Percentiles rank a stretch among this genome's conserved stretches.
phyloP scores from a whole-genome alignment of 2,329 filamentous ascomycete species.

The Sporothrix mexicana region DNA sequence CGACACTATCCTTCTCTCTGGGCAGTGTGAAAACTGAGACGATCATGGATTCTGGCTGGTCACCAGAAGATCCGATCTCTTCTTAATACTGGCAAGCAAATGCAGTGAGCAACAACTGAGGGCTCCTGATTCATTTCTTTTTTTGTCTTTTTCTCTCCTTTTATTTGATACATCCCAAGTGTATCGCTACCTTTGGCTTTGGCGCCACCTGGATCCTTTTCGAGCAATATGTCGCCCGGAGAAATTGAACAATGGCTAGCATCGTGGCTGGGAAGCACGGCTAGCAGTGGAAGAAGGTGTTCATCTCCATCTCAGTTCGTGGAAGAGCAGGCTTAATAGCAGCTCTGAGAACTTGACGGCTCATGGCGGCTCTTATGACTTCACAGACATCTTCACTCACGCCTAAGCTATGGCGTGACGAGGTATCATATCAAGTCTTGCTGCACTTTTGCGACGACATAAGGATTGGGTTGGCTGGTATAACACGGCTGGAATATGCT shows the following conservation, averaged over 20 bases:
- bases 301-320: slow-evolving; percentile 6
- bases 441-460: slow-evolving; percentile 29
- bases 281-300: background rate
- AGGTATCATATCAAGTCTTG: background rate
- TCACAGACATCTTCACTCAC: background rate
- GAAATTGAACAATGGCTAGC: slow-evolving; percentile 11
- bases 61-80: slow-evolving; percentile 42
- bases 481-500: slow-evolving; percentile 10
- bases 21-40: slow-evolving; percentile 33
- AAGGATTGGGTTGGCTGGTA: slow-evolving; percentile 23
- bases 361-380: background rate
- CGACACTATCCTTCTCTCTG: slow-evolving; percentile 16
- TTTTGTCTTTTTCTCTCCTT: background rate
- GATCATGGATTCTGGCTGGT: slow-evolving; percentile 38
- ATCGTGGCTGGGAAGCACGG: slow-evolving; percentile 25
- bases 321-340: slow-evolving; percentile 34
- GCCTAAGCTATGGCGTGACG: slow-evolving; percentile 24
- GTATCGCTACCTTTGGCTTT: background rate
- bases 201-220: slow-evolving; percentile 23
- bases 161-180: background rate
- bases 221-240: slow-evolving; percentile 28
- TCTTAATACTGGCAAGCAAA: slow-evolving; percentile 50
- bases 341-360: slow-evolving; percentile 1
- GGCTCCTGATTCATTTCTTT: slow-evolving; percentile 17
- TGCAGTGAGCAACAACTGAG: slow-evolving; percentile 55